Base-by-base conservation (phyloP, 2,329 filamentous ascomycete genomes). In the Talaromyces funiculosus region DNA sequence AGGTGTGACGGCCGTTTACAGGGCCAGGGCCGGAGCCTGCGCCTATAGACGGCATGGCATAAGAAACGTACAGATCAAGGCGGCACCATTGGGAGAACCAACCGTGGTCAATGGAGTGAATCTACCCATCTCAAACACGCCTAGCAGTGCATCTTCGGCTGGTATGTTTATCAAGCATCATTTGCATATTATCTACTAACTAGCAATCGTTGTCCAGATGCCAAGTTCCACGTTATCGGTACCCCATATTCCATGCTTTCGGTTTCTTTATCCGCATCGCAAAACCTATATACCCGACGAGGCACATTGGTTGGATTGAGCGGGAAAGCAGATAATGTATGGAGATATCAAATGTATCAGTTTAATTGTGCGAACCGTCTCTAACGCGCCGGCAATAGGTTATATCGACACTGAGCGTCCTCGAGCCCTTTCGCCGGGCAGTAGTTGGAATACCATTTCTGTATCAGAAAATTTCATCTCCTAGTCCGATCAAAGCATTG, bases 201-300 rank as follows among this genome's bases (percentile, higher is more conserved):
- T 20, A 18, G 3, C 5, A 14, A 31, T 31, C 10, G 14, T 37
- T 18, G 9, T 6, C 7, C 67, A 97, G 94, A 97, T 83, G 94
- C 94, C 59, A 87, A 87, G 61, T 99, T 99, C 75, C 91, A 97
- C 76, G 91, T 97, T 53, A 81, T 99, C 65, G 94, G 94, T 64
- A 85, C 90, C 24, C 92, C 93, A 1, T 94, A 94, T 76, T 97
- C 94, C 59, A 86, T 99, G 65, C 87, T 99, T 67, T 97, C 93
- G 22, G 92, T 96, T 65, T 90, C 89, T 7, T 84, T 99, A 57
- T 95, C 94, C 37, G 90, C 94, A 43, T 97, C 93, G 33, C 93
- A 97, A 75, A 89, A 90, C 68, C 86, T 99, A 54, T 97, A 94
- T 76, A 97, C 94, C 22, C 85, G 93, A 67, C 86, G 92, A 69